Evolutionary conservation across 768 basidiomycete genomes (phyloP), one percentile per base, ranked within the genome.

Genomic region (Mycena capillaripes): DNA sequence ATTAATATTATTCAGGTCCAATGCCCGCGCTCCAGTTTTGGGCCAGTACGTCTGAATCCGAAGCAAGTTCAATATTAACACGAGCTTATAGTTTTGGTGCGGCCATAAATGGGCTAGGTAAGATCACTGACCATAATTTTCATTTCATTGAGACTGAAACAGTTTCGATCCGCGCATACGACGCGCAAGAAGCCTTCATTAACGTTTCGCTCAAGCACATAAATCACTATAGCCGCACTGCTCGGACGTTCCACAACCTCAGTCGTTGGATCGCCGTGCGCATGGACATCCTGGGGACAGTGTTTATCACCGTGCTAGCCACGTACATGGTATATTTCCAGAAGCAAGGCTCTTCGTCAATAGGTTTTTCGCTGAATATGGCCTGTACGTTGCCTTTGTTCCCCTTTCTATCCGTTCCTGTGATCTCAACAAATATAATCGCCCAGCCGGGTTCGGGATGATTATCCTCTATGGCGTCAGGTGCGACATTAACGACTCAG

Each of bases 111-210:
- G 71, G 71, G 11, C 19, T 63, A 27, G 52, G 69, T 70, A 38
- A 23, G 58, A 2, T 25, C n/a, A 25, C 10, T 55, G 53, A 19
- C 50, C 29, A 21, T 30, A 32, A 42, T 58, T 21, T 6, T 19
- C 30, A 25, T 53, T n/a, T 25, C 32, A 64, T 40, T 11, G 16
- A 11, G 4, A n/a, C 4, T 14, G 34, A 36, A 46, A n/a, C 56
- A 88, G 88, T 81, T 23, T 87, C 91, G 10, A 90, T 94, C 66
- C 86, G 92, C 27, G 93, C 93, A 0, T 94, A 91, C 77, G 89
- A 89, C 5, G 90, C 89, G 8, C 86, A 92, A 80, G 79, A 82
- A 30, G 67, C 79, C 3, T 91, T 86, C 82, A 86, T 78, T 72
- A 65, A 69, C 44, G 84, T 88, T 71, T 86, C 87, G 8, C 78